Evolutionary conservation across 352 stramenopile genomes (phyloP).

Genomic region (Globisporangium orthogonon): DNA sequence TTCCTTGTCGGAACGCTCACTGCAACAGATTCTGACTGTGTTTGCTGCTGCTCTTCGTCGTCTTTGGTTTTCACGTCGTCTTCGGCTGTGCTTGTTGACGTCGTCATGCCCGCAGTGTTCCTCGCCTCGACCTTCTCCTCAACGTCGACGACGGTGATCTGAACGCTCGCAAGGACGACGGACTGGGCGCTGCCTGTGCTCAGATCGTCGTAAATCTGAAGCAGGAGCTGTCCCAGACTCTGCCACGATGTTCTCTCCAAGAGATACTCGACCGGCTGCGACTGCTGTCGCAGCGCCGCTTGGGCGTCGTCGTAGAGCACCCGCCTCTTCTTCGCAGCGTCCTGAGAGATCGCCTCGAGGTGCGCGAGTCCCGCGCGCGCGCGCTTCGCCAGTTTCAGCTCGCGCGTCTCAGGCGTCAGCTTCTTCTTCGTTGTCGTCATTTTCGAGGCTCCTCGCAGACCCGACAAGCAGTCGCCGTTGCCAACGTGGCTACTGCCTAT

Average conservation of each 20-base stretch:
- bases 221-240: slow-evolving; percentile 44
- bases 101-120: background rate
- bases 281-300: slow-evolving; percentile 12
- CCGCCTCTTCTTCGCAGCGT: slow-evolving; percentile 25
- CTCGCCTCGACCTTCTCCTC: slow-evolving; percentile 2
- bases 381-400: slow-evolving; percentile 12
- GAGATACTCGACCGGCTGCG: slow-evolving; percentile 24
- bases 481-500: no score
- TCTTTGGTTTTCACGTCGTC: background rate
- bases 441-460: no score
- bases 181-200: slow-evolving; percentile 19
- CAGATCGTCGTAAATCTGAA: slow-evolving; percentile 59
- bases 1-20: background rate
- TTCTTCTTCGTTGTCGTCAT: background rate
- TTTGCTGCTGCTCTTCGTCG: no score
- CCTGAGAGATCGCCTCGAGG: slow-evolving; percentile 3
- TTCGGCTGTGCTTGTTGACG: background rate
- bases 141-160: slow-evolving; percentile 18
- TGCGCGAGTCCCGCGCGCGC: slow-evolving; percentile 7
- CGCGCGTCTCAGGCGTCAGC: background rate
- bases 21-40: background rate
- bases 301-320: slow-evolving; percentile 16
- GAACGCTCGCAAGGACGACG: slow-evolving; percentile 15
- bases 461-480: no score
- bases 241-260: slow-evolving; percentile 43